Conservation (phyloP, 1,284 basidiomycete genomes). For the Leccinum olivaceoglutinosum region DNA sequence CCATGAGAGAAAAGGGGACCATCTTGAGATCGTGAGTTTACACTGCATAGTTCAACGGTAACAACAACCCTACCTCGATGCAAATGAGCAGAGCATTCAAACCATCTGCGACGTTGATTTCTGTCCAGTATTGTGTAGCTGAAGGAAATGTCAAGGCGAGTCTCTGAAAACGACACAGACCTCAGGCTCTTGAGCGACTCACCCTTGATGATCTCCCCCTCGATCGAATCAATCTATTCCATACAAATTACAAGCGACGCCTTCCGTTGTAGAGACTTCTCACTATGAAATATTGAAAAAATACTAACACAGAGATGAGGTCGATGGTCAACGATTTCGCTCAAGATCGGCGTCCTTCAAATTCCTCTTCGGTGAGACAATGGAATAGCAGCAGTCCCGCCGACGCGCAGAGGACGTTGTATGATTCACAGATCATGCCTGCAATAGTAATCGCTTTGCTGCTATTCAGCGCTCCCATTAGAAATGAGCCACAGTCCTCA, state of each 20-base stretch:
- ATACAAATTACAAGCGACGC: not conserved
- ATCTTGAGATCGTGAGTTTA: slow-evolving; percentile 41
- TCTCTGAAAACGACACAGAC: not conserved
- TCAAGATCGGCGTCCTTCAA: slow-evolving; percentile 67
- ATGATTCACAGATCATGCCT: slow-evolving; percentile 70
- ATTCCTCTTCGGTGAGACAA: slow-evolving; percentile 73
- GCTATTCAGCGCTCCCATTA: slow-evolving; percentile 24
- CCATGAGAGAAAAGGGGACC: slow-evolving; percentile 84
- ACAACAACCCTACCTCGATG: slow-evolving; percentile 57
- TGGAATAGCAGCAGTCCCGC: slow-evolving; percentile 74
- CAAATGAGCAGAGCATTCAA: slow-evolving; percentile 77
- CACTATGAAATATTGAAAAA: slow-evolving; percentile 73
- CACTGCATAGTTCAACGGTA: not conserved
- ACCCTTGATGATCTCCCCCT: slow-evolving; percentile 60
- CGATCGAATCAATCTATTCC: slow-evolving; percentile 53
- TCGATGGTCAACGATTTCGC: slow-evolving; percentile 83
- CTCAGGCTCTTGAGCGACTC: slow-evolving; percentile 5
- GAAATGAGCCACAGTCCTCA: slow-evolving; percentile 11
- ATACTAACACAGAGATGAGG: slow-evolving; percentile 81
- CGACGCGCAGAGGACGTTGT: slow-evolving; percentile 61
- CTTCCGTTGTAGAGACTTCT: slow-evolving; percentile 22
- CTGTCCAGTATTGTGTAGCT: slow-evolving; percentile 76
- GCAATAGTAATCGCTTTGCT: slow-evolving; percentile 46
- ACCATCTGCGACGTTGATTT: slow-evolving; percentile 75
- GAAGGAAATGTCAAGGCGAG: slow-evolving; percentile 8